Evolutionary conservation across 148 eudicot genomes (phyloP).

Genomic region (Beta vulgaris): DNA sequence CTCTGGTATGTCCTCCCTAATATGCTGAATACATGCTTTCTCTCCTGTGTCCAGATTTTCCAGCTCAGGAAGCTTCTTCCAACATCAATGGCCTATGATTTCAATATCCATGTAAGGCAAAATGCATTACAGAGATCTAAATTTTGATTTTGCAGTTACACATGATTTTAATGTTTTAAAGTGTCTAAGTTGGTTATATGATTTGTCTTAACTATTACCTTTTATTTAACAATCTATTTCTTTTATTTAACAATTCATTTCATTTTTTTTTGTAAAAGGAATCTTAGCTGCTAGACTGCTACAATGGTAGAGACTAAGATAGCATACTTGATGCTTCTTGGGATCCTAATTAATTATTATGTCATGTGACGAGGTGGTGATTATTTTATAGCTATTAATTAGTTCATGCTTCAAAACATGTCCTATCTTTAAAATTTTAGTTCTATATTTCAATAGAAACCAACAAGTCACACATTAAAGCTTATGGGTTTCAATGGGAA

Average conservation of each 20-base stretch:
- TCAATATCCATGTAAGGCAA: constrained; percentile 86
- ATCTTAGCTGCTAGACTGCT: not conserved
- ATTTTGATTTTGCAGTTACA: not conserved
- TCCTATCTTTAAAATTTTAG: not conserved
- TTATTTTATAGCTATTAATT: not conserved
- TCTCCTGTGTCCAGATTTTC: constrained; percentile 57
- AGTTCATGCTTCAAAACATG: not conserved
- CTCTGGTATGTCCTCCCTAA: not conserved
- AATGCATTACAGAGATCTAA: not conserved
- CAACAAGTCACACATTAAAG: not conserved
- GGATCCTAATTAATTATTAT: not conserved
- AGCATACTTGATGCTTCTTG: not conserved
- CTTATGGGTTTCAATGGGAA: not conserved
- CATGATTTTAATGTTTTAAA: not conserved
- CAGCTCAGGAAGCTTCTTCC: constrained; percentile 98
- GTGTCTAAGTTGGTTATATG: not conserved
- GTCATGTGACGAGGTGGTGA: not conserved
- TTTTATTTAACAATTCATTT: not conserved
- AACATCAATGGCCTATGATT: constrained; percentile 73
- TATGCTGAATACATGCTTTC: not conserved
- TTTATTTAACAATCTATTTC: not conserved
- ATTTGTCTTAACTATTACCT: not conserved
- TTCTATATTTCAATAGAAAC: not conserved
- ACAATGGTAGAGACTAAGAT: not conserved
- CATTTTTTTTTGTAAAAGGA: not conserved